Percentiles rank a stretch among this genome's conserved stretches.
Evolutionary conservation across 768 basidiomycete genomes (phyloP).

Genomic region (Suillus subalutaceus): DNA sequence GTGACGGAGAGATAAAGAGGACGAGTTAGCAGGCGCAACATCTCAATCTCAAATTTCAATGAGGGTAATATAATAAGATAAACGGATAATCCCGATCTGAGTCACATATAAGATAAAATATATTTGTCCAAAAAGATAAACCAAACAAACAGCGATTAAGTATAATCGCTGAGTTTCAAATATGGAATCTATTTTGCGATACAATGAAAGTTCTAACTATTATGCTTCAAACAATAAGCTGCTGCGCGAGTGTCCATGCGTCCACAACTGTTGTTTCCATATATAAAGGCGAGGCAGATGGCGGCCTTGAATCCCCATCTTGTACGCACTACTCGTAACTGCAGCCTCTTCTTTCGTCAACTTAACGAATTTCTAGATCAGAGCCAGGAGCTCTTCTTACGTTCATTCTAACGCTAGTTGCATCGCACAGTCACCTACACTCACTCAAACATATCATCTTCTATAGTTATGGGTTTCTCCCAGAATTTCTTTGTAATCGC

Average conservation of each 20-base stretch:
- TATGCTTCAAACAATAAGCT: slow-evolving; percentile 13
- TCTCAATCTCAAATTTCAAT: slow-evolving; percentile 23
- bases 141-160: slow-evolving; percentile 12
- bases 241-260: slow-evolving; percentile 6
- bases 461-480: slow-evolving; percentile 1
- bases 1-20: slow-evolving; percentile 30
- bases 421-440: background rate
- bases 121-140: slow-evolving; percentile 2
- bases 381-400: slow-evolving; percentile 18
- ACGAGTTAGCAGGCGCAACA: slow-evolving; percentile 32
- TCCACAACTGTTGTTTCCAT: slow-evolving; percentile 6
- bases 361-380: slow-evolving; percentile 5
- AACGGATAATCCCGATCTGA: slow-evolving; percentile 28
- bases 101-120: background rate
- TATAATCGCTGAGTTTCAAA: slow-evolving; percentile 3
- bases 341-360: slow-evolving; percentile 6
- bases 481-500: slow-evolving; percentile 10
- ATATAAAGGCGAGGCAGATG: slow-evolving; percentile 11
- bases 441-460: background rate
- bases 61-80: slow-evolving; percentile 5
- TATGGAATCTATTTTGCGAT: slow-evolving; percentile 10
- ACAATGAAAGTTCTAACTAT: slow-evolving; percentile 11
- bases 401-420: slow-evolving; percentile 1
- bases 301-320: slow-evolving; percentile 4
- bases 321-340: slow-evolving; percentile 2